Base-by-base conservation (phyloP, 2,329 filamentous ascomycete genomes). In the Rhinocladiella similis region DNA sequence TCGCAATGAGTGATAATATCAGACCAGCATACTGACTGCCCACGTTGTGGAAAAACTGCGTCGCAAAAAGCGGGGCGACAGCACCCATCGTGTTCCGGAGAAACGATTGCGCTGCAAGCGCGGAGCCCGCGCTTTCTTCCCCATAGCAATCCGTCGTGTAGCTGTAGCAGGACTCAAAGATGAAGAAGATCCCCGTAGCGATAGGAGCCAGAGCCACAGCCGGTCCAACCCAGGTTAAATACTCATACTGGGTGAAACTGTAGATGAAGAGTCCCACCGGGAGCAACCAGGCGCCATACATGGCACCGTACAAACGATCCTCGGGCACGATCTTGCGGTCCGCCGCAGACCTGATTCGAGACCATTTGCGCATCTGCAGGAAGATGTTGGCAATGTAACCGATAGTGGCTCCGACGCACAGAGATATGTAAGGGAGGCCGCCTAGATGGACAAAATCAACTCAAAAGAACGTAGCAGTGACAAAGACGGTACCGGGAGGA, bases 61-160 rank as follows among this genome's bases (percentile, higher is more conserved):
- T 75, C 12, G 78, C 78, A 58, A 81, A 81, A 12, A 82, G 66
- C 0, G 79, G 79, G 20, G 78, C 78, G 0, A 81, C 76, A 2
- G 78, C 79, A 42, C 79, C 79, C 1, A 81, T 74, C 0, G 77
- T 79, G 61, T 81, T 82, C 16, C 79, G 71, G 74, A 81, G 77
- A 53, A 81, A 70, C 18, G 78, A 77, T 66, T 81, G 78, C 1
- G 77, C 79, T 1, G 79, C 79, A 50, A 81, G 68, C 22, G 41
- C 41, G n/a, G 41, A 43, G 41, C 41, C 41, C 3, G 41, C 16
- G 9, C 22, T 43, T 5, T 41, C 38, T 16, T 43, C 41, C 22
- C 41, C 41, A 43, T 42, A 42, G 39, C 39, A 42, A 42, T 42
- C 39, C 39, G 39, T 20, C 39, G 39, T 42, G n/a, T 42, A 42